Evolutionary conservation across 805 yeast genomes (phyloP).

Genomic region (Metahyphopichia silvanorum): DNA sequence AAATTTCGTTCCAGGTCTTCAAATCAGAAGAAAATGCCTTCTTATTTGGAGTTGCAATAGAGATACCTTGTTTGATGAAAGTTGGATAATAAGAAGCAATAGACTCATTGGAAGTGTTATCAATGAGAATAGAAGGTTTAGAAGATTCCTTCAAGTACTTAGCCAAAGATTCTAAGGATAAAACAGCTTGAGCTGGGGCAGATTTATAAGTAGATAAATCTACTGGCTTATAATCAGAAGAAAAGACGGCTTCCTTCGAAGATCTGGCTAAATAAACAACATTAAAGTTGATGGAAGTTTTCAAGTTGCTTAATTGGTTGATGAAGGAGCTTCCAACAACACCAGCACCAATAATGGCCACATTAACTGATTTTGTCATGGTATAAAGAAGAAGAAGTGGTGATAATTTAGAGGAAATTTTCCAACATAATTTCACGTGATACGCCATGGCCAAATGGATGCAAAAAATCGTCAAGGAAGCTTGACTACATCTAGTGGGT

Average conservation of each 20-base stretch:
- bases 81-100: constrained; percentile 76
- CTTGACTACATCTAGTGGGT: no score
- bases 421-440: no score
- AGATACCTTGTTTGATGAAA: constrained; percentile 73
- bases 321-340: constrained; percentile 93
- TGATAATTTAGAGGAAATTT: no score
- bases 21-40: constrained; percentile 88
- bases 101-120: constrained; percentile 84
- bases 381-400: neutral
- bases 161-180: constrained; percentile 57
- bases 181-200: constrained; percentile 44
- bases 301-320: constrained; percentile 67
- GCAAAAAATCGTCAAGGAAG: no score
- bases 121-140: constrained; percentile 79
- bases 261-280: constrained; percentile 76
- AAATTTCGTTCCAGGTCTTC: constrained; percentile 73
- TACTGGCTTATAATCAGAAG: constrained; percentile 69
- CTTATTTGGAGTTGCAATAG: constrained; percentile 97
- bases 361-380: constrained; percentile 37
- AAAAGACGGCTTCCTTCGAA: constrained; percentile 64
- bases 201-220: constrained; percentile 58
- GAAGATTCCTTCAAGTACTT: constrained; percentile 63
- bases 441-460: no score
- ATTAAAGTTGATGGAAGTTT: constrained; percentile 63
- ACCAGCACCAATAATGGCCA: constrained; percentile 70